Conservation (phyloP, 108 stramenopile genomes). For the Aurantiochytrium sp. region DNA sequence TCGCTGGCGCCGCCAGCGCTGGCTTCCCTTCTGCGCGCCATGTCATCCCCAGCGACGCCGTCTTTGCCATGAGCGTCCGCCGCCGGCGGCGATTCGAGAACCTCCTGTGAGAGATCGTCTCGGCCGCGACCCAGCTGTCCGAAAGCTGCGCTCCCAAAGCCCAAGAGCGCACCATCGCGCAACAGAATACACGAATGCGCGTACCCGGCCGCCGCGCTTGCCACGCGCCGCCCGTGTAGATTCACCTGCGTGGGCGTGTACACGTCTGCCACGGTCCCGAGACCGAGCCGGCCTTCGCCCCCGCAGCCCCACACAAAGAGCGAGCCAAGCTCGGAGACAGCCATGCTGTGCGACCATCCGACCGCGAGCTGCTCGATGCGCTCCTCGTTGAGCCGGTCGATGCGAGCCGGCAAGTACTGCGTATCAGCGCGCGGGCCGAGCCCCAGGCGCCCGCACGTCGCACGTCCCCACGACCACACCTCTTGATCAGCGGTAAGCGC, state of each 20-base stretch:
- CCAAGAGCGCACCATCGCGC: not conserved
- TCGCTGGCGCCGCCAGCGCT: not conserved
- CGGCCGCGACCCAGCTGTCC: not conserved
- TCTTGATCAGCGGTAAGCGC: not conserved
- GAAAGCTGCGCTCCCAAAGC: not conserved
- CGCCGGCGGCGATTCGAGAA: not conserved
- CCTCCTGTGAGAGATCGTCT: not conserved
- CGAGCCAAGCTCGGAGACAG: not conserved
- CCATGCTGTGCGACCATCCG: conserved; percentile 11
- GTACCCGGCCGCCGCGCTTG: not conserved
- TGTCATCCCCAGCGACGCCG: too few relatives aligned
- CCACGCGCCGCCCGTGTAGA: not conserved
- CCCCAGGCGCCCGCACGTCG: not conserved
- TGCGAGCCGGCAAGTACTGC: not conserved
- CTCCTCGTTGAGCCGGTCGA: not conserved
- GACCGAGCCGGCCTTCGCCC: not conserved
- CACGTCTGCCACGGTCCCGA: not conserved
- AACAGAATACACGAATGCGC: not conserved
- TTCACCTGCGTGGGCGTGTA: not conserved
- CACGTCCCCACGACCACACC: not conserved
- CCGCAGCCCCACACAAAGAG: not conserved
- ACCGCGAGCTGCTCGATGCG: not conserved
- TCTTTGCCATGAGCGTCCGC: too few relatives aligned
- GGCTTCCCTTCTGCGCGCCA: too few relatives aligned
- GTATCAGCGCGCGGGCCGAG: not conserved